Evolutionary conservation across 1,284 basidiomycete species (phyloP), one percentile per base, ranked within the genome.

Genomic region (Cerrena zonata): DNA sequence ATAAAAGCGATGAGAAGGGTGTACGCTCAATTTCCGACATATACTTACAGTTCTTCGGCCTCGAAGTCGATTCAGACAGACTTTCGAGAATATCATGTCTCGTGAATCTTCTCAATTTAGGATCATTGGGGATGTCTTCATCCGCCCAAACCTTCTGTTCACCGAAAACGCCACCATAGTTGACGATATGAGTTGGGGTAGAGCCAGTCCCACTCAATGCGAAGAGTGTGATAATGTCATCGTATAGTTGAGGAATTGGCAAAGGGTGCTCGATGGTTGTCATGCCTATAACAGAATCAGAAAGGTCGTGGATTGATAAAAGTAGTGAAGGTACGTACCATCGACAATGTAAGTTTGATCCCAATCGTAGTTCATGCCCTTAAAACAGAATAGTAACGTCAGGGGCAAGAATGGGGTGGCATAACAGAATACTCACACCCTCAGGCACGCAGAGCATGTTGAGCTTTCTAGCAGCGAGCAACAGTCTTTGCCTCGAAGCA

Each of bases 291-390:
- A 37, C 5, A 27, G 12, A 48, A 18, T 48, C n/a, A 49, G 23
- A 21, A 27, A 21, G 26, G 5, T 5, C 51, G 4, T 42, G n/a
- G 23, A 24, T n/a, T n/a, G n/a, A n/a, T n/a, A n/a, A n/a, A n/a
- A 7, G 24, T 18, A 4, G 7, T 43, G 43, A 36, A 37, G 10
- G n/a, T 7, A 55, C 69, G 55, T 55, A 79, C 84, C 85, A 58
- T 87, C 85, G 22, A 84, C 66, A 48, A 88, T 85, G 57, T 86
- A 88, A 0, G 85, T 86, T 56, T 80, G 64, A 57, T 87, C 83
- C 86, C 86, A 88, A 56, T 87, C 84, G 36, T 72, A 79, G 58
- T 84, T 86, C 82, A 85, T 85, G 5, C 85, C 85, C 75, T 77
- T 38, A 7, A 25, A 21, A n/a, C 25, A 24, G 24, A 26, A 30